Conservation (phyloP, 176 grass and related monocot genomes). For the Paspalum notatum region DNA sequence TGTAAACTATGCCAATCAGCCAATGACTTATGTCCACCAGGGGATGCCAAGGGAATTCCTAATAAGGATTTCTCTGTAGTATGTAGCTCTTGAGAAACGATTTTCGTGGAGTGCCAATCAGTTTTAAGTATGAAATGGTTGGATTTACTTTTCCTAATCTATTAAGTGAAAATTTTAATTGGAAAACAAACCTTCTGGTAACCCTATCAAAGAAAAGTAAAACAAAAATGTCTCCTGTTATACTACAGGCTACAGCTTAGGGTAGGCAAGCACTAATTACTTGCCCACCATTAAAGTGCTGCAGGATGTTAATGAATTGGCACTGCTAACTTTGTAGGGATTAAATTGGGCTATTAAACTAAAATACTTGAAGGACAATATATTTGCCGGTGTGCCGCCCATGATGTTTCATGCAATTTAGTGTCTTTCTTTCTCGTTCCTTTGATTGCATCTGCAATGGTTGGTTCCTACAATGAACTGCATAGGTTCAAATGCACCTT, state of each 20-base stretch:
- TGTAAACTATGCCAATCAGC: slow-evolving; percentile 4
- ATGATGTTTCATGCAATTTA: neutral
- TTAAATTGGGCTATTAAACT: neutral
- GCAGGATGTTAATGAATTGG: neutral
- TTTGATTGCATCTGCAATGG: neutral
- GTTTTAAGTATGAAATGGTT: neutral
- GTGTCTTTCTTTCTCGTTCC: neutral
- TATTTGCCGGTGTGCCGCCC: neutral
- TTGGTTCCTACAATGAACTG: neutral
- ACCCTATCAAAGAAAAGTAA: neutral
- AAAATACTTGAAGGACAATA: neutral
- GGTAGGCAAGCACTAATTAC: slow-evolving; percentile 10
- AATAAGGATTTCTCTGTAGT: neutral
- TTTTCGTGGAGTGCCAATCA: neutral
- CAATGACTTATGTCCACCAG: slow-evolving; percentile 15
- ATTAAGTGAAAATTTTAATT: neutral
- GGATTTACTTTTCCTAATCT: neutral
- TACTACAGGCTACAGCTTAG: slow-evolving; percentile 1
- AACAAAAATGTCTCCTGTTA: slow-evolving; percentile 7
- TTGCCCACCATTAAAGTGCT: neutral
- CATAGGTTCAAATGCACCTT: neutral
- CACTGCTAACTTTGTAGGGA: neutral
- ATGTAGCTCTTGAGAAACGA: neutral
- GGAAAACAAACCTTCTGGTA: neutral
- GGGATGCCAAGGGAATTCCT: neutral